Evolutionary conservation across 108 stramenopile genomes (phyloP), one percentile per base, ranked within the genome.

Genomic region (Cylindrotheca fusiformis): DNA sequence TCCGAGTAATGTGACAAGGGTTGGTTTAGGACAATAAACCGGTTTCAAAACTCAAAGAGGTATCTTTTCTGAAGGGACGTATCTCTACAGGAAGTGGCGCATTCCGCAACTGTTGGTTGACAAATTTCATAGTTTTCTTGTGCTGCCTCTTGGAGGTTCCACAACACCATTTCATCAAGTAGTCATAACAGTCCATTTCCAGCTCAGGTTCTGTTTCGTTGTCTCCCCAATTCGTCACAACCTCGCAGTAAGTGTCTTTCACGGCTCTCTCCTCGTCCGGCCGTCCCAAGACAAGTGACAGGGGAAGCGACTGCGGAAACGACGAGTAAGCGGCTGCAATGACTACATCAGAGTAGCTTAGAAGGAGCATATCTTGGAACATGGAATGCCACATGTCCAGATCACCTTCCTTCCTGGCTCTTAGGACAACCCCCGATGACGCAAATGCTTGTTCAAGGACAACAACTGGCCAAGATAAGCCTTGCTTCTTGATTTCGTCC

Each of bases 261-360:
- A 41, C 14, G 10, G 36, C 14, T 14, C 36, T 41, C 36, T 41
- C 36, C 36, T 6, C 36, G 14, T 10, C 10, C 14, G 36, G 36
- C 8, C 58, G 58, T 56, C 71, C 61, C 47, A 78, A 57, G 30
- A 52, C 64, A 58, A 84, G 22, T 12, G 79, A 33, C 65, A 74
- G 57, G 21, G 83, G 79, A 24, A 81, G 30, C 24, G 52, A 61
- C 55, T 84, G 83, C 10, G 84, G 81, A 67, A 85, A 85, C 20
- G 63, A 62, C 17, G 68, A 70, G 2, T 68, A 57, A 21, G 53
- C 24, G 17, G 58, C 75, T 5, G 84, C 80, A 41, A 85, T 36
- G 5, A 85, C 60, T 23, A 81, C 71, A 63, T 85, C 71, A 0
- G 84, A 30, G 22, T 70, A 36, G n/a, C 70, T 68, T 33, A 85